A percentile compares a stretch with the other conserved stretches of the same genome.
phyloP scores from a whole-genome alignment of 2,329 filamentous ascomycete genomes.

The Aspergillus sp. region DNA sequence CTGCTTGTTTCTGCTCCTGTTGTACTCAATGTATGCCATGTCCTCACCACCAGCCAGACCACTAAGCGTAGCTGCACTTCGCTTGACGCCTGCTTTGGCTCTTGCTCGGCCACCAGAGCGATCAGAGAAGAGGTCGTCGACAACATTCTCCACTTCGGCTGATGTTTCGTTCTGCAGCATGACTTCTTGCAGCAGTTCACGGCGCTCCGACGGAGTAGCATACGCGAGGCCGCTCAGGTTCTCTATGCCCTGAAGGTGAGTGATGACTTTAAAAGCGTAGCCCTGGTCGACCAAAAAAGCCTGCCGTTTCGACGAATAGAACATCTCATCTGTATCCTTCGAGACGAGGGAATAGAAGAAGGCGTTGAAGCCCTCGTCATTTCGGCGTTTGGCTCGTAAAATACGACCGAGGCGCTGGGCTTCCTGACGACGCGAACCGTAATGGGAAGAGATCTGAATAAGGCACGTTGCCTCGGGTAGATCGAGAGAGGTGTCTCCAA shows the following conservation, averaged over 20 bases:
- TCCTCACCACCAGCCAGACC: constrained; percentile 90
- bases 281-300: constrained; percentile 97
- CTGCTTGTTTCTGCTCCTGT: constrained; percentile 71
- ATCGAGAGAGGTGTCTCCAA: constrained; percentile 97
- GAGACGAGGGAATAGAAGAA: constrained; percentile 98
- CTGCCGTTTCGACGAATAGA: constrained; percentile 93
- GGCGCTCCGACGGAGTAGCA: constrained; percentile 75
- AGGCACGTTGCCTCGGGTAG: constrained; percentile 94
- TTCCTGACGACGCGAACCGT: constrained; percentile 94
- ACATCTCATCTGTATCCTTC: constrained; percentile 98
- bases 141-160: constrained; percentile 70
- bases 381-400: constrained; percentile 89
- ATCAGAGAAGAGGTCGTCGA: constrained; percentile 68
- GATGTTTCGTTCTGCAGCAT: constrained; percentile 83
- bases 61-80: constrained; percentile 82
- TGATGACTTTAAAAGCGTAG: constrained; percentile 99
- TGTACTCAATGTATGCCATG: constrained; percentile 94
- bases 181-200: constrained; percentile 86
- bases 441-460: constrained; percentile 97
- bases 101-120: constrained; percentile 51
- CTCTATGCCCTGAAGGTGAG: constrained; percentile 88
- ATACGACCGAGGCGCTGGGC: constrained; percentile 93
- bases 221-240: constrained; percentile 81
- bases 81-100: constrained; percentile 66
- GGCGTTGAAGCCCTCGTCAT: constrained; percentile 97